Evolutionary conservation across 2,329 filamentous ascomycete genomes (phyloP).

Genomic region (Colletotrichum neosansevieriae): DNA sequence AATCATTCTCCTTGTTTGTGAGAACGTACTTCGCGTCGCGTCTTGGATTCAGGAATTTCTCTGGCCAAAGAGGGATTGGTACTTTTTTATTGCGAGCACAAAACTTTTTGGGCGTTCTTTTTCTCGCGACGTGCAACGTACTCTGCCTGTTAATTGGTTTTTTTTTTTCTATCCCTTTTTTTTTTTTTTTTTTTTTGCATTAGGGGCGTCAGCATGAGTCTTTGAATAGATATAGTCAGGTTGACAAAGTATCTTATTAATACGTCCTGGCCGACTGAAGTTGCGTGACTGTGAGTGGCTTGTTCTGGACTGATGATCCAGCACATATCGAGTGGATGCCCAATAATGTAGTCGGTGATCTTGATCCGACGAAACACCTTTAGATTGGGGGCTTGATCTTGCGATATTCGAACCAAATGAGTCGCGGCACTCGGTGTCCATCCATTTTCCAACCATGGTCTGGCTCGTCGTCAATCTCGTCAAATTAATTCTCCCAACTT

Average conservation of each 20-base stretch:
- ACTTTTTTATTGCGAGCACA: constrained; percentile 3
- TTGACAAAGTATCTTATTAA: constrained; percentile 14
- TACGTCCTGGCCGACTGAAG: not conserved
- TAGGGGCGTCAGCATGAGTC: constrained; percentile 39
- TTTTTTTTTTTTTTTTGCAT: constrained; percentile 30
- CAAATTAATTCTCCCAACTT: constrained; percentile 12
- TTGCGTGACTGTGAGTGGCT: too few species aligned
- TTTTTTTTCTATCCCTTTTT: too few species aligned
- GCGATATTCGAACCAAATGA: too few species aligned
- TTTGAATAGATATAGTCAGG: constrained; percentile 32
- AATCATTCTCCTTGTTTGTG: not conserved
- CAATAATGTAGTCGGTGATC: too few species aligned
- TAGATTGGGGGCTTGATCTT: too few species aligned
- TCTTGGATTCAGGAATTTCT: constrained; percentile 20
- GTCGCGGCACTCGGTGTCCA: too few species aligned
- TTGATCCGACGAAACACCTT: too few species aligned
- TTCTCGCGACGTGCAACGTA: not conserved
- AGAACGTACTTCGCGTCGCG: not conserved
- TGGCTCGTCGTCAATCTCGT: too few species aligned
- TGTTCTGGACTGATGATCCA: too few species aligned
- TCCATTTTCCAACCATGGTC: too few species aligned
- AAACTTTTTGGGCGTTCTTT: too few species aligned
- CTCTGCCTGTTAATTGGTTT: not conserved
- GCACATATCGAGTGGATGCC: too few species aligned
- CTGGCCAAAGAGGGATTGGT: not conserved